Evolutionary conservation across 768 basidiomycete genomes (phyloP), one percentile per base, ranked within the genome.

Genomic region (Boletus huronensis): DNA sequence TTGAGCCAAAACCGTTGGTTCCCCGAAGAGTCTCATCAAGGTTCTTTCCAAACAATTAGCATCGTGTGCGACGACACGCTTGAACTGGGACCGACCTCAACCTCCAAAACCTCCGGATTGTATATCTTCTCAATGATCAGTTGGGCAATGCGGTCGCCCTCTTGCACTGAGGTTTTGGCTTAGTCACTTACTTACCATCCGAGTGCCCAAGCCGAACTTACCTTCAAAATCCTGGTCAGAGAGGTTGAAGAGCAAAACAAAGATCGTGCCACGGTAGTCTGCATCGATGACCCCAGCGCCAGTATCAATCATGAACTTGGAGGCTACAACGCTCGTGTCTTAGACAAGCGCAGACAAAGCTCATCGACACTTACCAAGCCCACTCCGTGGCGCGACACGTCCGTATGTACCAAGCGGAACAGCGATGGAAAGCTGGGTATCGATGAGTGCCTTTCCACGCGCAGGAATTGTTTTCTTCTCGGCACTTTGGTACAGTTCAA

Each of bases 261-360:
- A 93, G 43, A 99, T 82, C 13, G 84, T 76, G 21, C 97, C 97
- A 50, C 97, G 81, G 72, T 99, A 98, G 70, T 99, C 97, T 7
- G 93, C 91, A 59, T 99, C 97, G 48, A 99, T 82, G 7, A 99
- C 97, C 21, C 96, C 97, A 11, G 97, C 97, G 2, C 97, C 97
- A 0, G 96, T 98, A 67, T 95, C 91, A 54, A 98, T 98, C 85
- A 93, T 93, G 70, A 92, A 94, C 68, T 99, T 99, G 16, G 90
- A 90, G 19, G 97, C 97, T 97, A 58, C 17, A 58, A 39, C 16
- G 55, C 28, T 45, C 26, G 50, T 23, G 17, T 48, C 26, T 50
- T 8, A 47, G 45, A 39, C 35, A 32, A 21, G 51, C 5, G 19
- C 50, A 41, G 29, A 23, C n/a, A 44, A 31, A 46, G 31, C 14